phyloP scores from a whole-genome alignment of 257 asterid genomes.

The Ilex asprella region DNA sequence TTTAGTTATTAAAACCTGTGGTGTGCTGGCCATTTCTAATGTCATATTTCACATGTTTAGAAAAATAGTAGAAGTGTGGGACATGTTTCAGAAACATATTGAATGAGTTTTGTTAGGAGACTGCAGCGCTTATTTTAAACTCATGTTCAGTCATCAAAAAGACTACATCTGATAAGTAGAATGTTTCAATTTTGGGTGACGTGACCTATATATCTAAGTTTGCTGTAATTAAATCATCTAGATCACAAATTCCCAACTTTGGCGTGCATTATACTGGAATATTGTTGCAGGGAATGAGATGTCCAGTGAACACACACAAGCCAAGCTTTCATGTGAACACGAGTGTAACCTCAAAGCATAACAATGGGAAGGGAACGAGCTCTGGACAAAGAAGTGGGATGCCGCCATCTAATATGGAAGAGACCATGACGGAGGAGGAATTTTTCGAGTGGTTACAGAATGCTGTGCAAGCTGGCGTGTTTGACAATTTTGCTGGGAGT shows the following conservation, averaged over 20 bases:
- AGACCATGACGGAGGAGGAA: constrained; percentile 81
- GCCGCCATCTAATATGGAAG: constrained; percentile 56
- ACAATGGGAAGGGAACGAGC: constrained; percentile 39
- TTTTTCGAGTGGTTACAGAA: constrained; percentile 81
- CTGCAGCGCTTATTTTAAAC: no score
- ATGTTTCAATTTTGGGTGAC: no score
- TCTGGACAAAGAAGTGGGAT: constrained; percentile 53
- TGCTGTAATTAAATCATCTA: no score
- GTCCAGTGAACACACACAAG: constrained; percentile 79
- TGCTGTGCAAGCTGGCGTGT: constrained; percentile 64
- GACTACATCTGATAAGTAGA: no score
- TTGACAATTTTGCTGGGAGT: constrained; percentile 40
- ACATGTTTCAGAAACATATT: no score
- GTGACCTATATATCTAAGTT: no score
- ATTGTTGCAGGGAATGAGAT: constrained; percentile 74
- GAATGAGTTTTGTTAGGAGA: background rate
- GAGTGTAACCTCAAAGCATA: constrained; percentile 47
- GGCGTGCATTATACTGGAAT: constrained; percentile 3
- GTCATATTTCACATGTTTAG: no score
- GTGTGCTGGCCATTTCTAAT: no score
- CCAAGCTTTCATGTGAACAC: constrained; percentile 89
- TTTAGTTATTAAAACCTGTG: no score
- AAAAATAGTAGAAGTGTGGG: no score
- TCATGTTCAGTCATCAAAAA: no score
- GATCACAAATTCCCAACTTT: background rate